Evolutionary conservation across 768 basidiomycete genomes (phyloP).

Genomic region (Panus rudis): DNA sequence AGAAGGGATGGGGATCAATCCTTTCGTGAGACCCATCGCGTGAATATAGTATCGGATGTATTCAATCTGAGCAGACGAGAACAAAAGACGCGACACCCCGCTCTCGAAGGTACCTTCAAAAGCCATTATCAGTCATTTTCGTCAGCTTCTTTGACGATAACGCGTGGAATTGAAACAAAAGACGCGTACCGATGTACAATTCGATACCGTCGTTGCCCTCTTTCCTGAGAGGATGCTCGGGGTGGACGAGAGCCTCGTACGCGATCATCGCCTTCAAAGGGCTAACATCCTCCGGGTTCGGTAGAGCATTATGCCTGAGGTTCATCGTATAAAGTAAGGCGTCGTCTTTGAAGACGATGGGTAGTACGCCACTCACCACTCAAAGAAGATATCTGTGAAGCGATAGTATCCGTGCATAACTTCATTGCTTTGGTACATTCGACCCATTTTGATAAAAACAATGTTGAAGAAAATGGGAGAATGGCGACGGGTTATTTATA

Average conservation of each 20-base stretch:
- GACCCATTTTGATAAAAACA: too few relatives aligned
- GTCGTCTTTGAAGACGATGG: neutral
- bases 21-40: slow-evolving; percentile 58
- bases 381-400: slow-evolving; percentile 80
- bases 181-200: slow-evolving; percentile 54
- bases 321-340: neutral
- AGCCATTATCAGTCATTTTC: neutral
- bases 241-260: slow-evolving; percentile 61
- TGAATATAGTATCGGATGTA: slow-evolving; percentile 82
- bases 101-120: slow-evolving; percentile 54
- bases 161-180: neutral
- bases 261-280: slow-evolving; percentile 67
- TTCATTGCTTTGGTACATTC: too few relatives aligned
- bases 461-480: too few relatives aligned
- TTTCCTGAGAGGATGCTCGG: slow-evolving; percentile 64
- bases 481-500: too few relatives aligned
- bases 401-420: slow-evolving; percentile 70
- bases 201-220: slow-evolving; percentile 61
- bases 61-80: slow-evolving; percentile 79
- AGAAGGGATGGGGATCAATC: slow-evolving; percentile 65
- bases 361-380: slow-evolving; percentile 43
- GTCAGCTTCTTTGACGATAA: neutral
- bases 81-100: slow-evolving; percentile 73
- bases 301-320: slow-evolving; percentile 48
- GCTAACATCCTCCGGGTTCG: slow-evolving; percentile 49